A percentile compares a stretch with the other conserved stretches of the same genome.
phyloP scores from a whole-genome alignment of 768 basidiomycete species.

The Suillus luteus region DNA sequence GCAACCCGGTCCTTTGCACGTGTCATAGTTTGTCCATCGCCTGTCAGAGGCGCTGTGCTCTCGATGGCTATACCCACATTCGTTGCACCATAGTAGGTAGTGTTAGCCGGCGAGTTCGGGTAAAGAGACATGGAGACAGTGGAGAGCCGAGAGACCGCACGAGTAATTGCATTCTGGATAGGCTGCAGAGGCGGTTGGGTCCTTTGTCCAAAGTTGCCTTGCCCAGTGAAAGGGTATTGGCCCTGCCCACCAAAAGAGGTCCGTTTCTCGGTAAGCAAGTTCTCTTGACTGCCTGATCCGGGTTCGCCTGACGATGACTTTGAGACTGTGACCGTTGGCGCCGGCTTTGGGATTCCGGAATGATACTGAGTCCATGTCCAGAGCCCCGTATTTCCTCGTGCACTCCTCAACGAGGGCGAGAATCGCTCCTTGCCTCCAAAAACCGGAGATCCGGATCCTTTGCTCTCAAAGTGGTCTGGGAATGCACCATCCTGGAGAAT shows the following conservation, averaged over 20 bases:
- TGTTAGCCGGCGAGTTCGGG: slow-evolving; percentile 42
- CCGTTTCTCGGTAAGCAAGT: slow-evolving; percentile 11
- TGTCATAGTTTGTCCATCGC: slow-evolving; percentile 39
- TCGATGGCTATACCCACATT: slow-evolving; percentile 40
- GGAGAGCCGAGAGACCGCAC: slow-evolving; percentile 42
- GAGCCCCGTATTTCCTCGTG: slow-evolving; percentile 43
- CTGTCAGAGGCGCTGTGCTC: slow-evolving; percentile 37
- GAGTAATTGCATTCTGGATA: slow-evolving; percentile 42
- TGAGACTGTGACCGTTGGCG: slow-evolving; percentile 25
- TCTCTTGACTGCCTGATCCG: slow-evolving; percentile 10
- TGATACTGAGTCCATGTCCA: slow-evolving; percentile 64
- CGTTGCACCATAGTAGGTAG: slow-evolving; percentile 24
- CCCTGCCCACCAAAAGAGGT: slow-evolving; percentile 20
- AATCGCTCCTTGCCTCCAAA: slow-evolving; percentile 77
- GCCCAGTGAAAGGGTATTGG: slow-evolving; percentile 31
- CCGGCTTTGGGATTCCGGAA: slow-evolving; percentile 35
- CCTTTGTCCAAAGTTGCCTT: slow-evolving; percentile 23
- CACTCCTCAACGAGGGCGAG: slow-evolving; percentile 37
- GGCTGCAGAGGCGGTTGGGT: slow-evolving; percentile 40
- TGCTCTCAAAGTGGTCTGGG: slow-evolving; percentile 43
- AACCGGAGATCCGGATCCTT: slow-evolving; percentile 63
- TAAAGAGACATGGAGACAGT: slow-evolving; percentile 50
- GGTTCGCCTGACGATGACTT: slow-evolving; percentile 24
- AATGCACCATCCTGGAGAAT: slow-evolving; percentile 60
- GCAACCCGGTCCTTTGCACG: slow-evolving; percentile 39